These are phyloP conservation scores for Neurospora sp. DNA, from an alignment of 2,329 filamentous ascomycete species.

Conservation along the genomic window DNA sequence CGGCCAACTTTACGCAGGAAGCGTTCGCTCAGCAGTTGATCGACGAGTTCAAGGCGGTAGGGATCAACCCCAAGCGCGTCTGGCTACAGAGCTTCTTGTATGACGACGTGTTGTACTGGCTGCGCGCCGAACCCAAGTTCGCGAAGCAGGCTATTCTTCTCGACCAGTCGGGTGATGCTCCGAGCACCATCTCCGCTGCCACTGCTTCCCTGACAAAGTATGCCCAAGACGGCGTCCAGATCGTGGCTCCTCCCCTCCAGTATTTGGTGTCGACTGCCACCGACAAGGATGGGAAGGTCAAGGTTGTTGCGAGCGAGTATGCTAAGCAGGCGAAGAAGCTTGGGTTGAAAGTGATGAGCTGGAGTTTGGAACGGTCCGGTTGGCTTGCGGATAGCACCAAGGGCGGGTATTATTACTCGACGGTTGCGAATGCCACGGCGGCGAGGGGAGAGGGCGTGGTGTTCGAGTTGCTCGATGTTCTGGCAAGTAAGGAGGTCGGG, in stretches of 20 bases:
- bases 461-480: conserved; percentile 55
- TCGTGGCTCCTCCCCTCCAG: conserved; percentile 53
- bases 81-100: conserved; percentile 59
- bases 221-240: conserved; percentile 46
- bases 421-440: conserved; percentile 42
- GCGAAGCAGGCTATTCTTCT: conserved; percentile 55
- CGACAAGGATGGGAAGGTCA: conserved; percentile 40
- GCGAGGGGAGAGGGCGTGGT: conserved; percentile 51
- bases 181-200: conserved; percentile 40
- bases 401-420: conserved; percentile 46
- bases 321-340: conserved; percentile 49
- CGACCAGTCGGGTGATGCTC: conserved; percentile 49
- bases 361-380: conserved; percentile 58
- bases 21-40: conserved; percentile 56
- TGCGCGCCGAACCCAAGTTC: conserved; percentile 50
- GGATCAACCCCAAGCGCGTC: conserved; percentile 44
- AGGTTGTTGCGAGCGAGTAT: conserved; percentile 55
- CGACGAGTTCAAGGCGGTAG: conserved; percentile 45
- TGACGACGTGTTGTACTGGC: conserved; percentile 57
- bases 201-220: conserved; percentile 47
- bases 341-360: conserved; percentile 56
- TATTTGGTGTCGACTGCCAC: conserved; percentile 43
- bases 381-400: conserved; percentile 42
- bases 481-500: conserved; percentile 47
- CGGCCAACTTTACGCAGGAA: conserved; percentile 50